Evolutionary conservation across 768 basidiomycete genomes (phyloP).

Genomic region (Psilocybe cubensis): DNA sequence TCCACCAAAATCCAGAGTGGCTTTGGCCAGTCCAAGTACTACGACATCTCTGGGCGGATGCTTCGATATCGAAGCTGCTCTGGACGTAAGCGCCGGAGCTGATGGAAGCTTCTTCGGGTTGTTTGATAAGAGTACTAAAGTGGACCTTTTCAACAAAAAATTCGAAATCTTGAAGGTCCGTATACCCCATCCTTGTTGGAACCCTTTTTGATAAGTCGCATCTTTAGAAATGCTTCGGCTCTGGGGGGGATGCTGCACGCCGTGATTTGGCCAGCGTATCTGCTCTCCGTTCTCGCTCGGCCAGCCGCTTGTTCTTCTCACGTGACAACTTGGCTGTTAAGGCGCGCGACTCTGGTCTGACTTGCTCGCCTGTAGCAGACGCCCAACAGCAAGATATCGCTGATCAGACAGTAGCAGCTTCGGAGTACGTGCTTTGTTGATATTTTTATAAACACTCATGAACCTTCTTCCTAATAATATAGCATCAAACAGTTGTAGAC

Average conservation of each 20-base stretch:
- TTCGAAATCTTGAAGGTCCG: conserved; percentile 42
- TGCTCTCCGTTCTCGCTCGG: background rate
- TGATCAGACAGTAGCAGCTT: conserved; percentile 12
- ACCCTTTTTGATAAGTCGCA: background rate
- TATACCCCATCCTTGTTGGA: background rate
- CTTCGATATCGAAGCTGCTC: conserved; percentile 33
- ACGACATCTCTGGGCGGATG: conserved; percentile 30
- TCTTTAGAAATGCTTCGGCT: conserved; percentile 14
- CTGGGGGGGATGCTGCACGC: conserved; percentile 2
- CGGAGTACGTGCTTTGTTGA: conserved; percentile 6
- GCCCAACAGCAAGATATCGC: conserved; percentile 5
- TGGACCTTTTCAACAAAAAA: conserved; percentile 38
- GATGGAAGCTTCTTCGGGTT: conserved; percentile 42
- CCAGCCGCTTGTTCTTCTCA: background rate
- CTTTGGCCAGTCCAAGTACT: background rate
- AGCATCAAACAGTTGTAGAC: conserved; percentile 5
- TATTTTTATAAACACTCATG: background rate
- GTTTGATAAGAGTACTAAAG: conserved; percentile 34
- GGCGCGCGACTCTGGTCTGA: background rate
- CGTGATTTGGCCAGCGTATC: background rate
- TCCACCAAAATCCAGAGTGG: background rate
- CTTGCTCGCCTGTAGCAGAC: conserved; percentile 4
- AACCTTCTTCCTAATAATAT: background rate
- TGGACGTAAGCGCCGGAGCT: conserved; percentile 44
- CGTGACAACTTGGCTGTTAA: background rate